Conservation (phyloP, 768 basidiomycete species). For the Phaffia australis region DNA sequence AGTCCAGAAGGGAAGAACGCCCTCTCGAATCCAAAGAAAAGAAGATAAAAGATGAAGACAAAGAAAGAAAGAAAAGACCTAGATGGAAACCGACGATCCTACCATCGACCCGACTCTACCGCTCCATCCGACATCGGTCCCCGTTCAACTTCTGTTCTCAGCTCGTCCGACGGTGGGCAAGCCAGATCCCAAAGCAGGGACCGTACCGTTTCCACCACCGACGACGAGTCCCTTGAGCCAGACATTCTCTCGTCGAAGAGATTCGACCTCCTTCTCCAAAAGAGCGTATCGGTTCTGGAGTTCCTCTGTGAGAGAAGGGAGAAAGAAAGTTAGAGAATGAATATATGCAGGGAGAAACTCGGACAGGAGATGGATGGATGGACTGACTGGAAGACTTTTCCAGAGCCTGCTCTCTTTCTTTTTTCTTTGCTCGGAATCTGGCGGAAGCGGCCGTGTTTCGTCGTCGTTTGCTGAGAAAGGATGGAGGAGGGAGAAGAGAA, state of each 20-base stretch:
- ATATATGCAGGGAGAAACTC: neutral
- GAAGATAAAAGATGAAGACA: no score
- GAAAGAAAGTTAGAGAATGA: neutral
- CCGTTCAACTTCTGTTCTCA: no score
- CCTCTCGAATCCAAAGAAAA: no score
- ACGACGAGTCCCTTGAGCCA: conserved; percentile 87
- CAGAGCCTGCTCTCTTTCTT: conserved; percentile 81
- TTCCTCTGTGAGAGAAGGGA: conserved; percentile 44
- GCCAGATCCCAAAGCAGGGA: no score
- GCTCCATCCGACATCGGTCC: no score
- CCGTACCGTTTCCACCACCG: conserved; percentile 22
- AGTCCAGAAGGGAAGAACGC: no score
- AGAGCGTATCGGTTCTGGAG: conserved; percentile 65
- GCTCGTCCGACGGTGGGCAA: no score
- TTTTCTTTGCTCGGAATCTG: conserved; percentile 89
- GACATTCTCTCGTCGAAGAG: conserved; percentile 73
- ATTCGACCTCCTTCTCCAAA: conserved; percentile 84
- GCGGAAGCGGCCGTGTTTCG: conserved; percentile 87
- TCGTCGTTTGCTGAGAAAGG: conserved; percentile 54
- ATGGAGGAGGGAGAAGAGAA: neutral
- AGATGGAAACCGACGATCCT: no score
- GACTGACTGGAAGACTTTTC: conserved; percentile 55
- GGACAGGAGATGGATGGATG: neutral
- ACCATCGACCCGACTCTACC: no score
- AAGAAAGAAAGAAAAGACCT: no score